phyloP scores from a whole-genome alignment of 495 filamentous ascomycete genomes.

The Tuber umbilicatum region DNA sequence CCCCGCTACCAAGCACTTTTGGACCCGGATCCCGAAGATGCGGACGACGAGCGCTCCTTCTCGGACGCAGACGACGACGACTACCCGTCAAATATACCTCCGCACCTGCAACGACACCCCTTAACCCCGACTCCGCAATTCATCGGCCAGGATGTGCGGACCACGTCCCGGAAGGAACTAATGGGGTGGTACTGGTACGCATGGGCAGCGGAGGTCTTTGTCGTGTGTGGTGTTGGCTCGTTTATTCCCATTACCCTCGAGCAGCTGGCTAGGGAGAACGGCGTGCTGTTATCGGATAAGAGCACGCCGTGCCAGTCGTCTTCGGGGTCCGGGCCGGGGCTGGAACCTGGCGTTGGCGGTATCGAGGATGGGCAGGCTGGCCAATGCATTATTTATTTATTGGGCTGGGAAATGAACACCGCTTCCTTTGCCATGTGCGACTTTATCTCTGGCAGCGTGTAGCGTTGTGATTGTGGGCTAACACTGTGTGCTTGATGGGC shows the following conservation, averaged over 20 bases:
- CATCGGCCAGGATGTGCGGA: conserved; percentile 75
- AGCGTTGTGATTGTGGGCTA: conserved; percentile 7
- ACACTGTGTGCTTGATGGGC: conserved; percentile 15
- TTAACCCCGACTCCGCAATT: conserved; percentile 49
- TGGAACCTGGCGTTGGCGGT: conserved; percentile 34
- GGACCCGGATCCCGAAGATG: conserved; percentile 45
- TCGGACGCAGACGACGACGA: conserved; percentile 43
- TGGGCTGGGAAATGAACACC: conserved; percentile 85
- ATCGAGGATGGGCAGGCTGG: conserved; percentile 44
- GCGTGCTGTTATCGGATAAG: conserved; percentile 70
- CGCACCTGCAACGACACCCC: conserved; percentile 12
- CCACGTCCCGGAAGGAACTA: conserved; percentile 80
- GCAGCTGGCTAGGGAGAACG: conserved; percentile 82
- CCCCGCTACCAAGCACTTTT: conserved; percentile 32
- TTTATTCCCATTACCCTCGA: conserved; percentile 97
- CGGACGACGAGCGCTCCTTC: conserved; percentile 57
- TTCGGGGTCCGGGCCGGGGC: conserved; percentile 15
- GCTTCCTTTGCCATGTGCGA: conserved; percentile 82
- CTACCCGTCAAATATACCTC: conserved; percentile 15
- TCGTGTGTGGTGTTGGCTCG: conserved; percentile 86
- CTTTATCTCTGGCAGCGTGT: conserved; percentile 13
- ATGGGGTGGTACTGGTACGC: conserved; percentile 93
- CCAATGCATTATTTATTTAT: conserved; percentile 75
- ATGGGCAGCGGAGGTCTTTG: conserved; percentile 96
- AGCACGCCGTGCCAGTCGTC: conserved; percentile 58